These are phyloP conservation scores for Circinella minor DNA, from an alignment of 371 early-diverging fungal species.

Conservation along the genomic window DNA sequence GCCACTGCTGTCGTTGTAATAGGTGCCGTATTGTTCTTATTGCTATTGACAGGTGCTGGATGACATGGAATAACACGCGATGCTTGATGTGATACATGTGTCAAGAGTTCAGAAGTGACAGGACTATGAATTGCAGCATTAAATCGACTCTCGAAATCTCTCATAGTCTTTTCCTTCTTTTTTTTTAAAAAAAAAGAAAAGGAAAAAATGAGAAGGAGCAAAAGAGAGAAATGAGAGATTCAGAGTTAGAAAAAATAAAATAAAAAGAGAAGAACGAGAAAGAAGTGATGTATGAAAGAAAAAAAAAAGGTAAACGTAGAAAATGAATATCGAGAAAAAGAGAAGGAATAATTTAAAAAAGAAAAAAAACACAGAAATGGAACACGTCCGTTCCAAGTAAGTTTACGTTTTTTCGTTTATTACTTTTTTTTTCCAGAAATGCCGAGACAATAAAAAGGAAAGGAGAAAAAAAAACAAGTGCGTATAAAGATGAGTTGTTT, in stretches of 20 bases:
- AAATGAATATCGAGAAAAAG: too few relatives aligned
- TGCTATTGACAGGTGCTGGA: background rate
- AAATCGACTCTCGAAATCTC: conserved; percentile 6
- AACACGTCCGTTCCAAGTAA: too few relatives aligned
- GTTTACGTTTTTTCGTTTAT: background rate
- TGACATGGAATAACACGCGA: conserved; percentile 26
- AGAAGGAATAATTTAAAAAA: too few relatives aligned
- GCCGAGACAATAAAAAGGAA: conserved; percentile 7
- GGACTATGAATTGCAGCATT: conserved; percentile 16
- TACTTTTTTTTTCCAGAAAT: conserved; percentile 6
- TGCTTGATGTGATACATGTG: conserved; percentile 30
- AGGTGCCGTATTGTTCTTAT: too few relatives aligned
- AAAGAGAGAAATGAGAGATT: conserved; percentile 2
- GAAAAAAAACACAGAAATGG: too few relatives aligned
- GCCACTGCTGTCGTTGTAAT: background rate
- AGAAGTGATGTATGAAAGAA: background rate
- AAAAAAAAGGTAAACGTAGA: background rate
- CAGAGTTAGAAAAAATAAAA: background rate
- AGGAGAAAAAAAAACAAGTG: background rate
- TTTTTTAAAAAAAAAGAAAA: conserved; percentile 7
- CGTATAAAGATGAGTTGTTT: too few relatives aligned
- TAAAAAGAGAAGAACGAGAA: background rate
- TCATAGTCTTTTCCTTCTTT: background rate
- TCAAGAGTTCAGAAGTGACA: conserved; percentile 22
- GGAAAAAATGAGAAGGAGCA: background rate